A percentile compares a stretch with the other conserved stretches of the same genome.
phyloP scores from a whole-genome alignment of 768 basidiomycete species.

The Lanmaoa rubissima region DNA sequence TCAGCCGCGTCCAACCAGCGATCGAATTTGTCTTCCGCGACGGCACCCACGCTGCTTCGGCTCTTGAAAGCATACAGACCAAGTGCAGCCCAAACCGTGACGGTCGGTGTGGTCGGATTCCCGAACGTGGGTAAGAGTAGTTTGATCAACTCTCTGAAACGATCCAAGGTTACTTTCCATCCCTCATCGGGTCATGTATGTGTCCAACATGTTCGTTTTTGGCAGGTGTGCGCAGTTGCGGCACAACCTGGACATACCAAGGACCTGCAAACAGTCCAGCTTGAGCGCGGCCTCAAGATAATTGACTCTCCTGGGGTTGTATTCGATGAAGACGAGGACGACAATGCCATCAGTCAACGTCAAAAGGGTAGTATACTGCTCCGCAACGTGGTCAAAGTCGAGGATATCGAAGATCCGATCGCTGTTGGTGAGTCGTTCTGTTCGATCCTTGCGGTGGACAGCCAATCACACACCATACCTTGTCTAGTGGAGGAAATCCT shows the following conservation, averaged over 20 bases:
- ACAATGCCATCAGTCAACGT: slow-evolving; percentile 45
- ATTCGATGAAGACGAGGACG: slow-evolving; percentile 74
- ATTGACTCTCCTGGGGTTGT: slow-evolving; percentile 98
- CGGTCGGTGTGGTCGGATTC: slow-evolving; percentile 91
- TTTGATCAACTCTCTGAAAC: slow-evolving; percentile 88
- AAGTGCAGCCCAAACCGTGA: slow-evolving; percentile 61
- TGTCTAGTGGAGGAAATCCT: slow-evolving; percentile 82
- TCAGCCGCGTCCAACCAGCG: slow-evolving; percentile 75
- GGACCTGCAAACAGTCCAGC: slow-evolving; percentile 84
- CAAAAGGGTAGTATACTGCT: slow-evolving; percentile 62
- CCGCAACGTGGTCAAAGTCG: slow-evolving; percentile 87
- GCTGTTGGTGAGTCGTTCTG: slow-evolving; percentile 62
- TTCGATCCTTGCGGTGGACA: not conserved
- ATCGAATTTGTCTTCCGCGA: slow-evolving; percentile 74
- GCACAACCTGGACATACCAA: slow-evolving; percentile 94
- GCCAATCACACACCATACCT: not conserved
- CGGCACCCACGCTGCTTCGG: slow-evolving; percentile 73
- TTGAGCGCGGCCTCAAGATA: slow-evolving; percentile 90
- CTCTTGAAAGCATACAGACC: slow-evolving; percentile 84
- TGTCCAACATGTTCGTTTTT: not conserved
- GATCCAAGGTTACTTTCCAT: slow-evolving; percentile 59
- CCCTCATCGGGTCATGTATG: not conserved
- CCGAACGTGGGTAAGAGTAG: slow-evolving; percentile 98
- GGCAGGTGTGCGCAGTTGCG: slow-evolving; percentile 86
- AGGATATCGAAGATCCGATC: slow-evolving; percentile 88